These are phyloP conservation scores for Lichenothelia convexa DNA, from an alignment of 495 filamentous ascomycete genomes.

Conservation along the genomic window DNA sequence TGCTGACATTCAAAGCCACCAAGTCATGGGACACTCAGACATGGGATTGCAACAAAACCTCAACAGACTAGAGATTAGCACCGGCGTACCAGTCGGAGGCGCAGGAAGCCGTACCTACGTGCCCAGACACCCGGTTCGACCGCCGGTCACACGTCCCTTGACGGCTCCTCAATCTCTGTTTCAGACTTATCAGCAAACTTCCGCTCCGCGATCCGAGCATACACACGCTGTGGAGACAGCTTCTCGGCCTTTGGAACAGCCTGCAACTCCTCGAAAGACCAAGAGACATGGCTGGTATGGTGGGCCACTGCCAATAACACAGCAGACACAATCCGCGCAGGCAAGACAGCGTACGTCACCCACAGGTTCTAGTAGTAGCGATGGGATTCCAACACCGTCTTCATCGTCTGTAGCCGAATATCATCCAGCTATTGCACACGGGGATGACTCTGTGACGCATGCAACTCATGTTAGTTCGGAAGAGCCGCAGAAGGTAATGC, in stretches of 20 bases:
- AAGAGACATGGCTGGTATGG: conserved; percentile 57
- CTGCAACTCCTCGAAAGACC: conserved; percentile 34
- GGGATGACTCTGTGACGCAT: conserved; percentile 43
- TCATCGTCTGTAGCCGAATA: conserved; percentile 39
- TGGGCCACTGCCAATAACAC: conserved; percentile 27
- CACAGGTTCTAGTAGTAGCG: conserved; percentile 55
- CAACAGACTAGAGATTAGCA: conserved; percentile 51
- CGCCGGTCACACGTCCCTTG: not conserved
- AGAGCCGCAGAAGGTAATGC: conserved; percentile 17
- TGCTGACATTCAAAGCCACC: conserved; percentile 40
- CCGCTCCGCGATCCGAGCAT: not conserved
- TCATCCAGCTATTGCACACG: conserved; percentile 45
- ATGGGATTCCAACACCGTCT: conserved; percentile 47
- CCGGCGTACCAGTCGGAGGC: conserved; percentile 38
- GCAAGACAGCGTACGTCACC: conserved; percentile 39
- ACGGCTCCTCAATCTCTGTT: not conserved
- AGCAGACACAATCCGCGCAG: conserved; percentile 11
- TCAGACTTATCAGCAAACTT: not conserved
- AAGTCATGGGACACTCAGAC: conserved; percentile 45
- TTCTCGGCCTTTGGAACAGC: conserved; percentile 17
- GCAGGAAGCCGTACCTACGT: conserved; percentile 25
- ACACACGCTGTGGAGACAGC: conserved; percentile 3
- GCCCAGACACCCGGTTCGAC: not conserved
- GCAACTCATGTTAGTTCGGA: conserved; percentile 21
- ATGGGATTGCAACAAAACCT: conserved; percentile 55